Base-by-base conservation (phyloP, 441 rosid genomes). In the Iberis amara region DNA sequence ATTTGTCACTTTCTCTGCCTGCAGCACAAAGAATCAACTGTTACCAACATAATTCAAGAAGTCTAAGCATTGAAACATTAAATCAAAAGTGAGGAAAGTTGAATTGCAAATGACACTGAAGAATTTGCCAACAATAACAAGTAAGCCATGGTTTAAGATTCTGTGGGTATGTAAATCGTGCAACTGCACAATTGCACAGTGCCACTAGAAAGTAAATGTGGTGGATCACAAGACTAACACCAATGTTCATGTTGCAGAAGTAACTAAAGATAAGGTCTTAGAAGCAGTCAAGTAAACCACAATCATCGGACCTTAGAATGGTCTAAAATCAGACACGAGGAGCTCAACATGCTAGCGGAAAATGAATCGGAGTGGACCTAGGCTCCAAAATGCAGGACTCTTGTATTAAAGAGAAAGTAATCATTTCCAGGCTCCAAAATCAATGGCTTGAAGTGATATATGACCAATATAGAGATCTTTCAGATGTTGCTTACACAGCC, bases 361-460 rank as follows among this genome's bases (percentile, higher is more conserved):
- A 62, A 43, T 23, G n/a, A 55, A 31, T 57, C 39, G 42, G 15
- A 38, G 35, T 18, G 9, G 28, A 35, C 8, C 45, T 28, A 9
- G 11, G 21, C 21, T 18, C 3, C 28, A 47, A 40, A 11, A 47
- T 59, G 59, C 55, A 57, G 50, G 45, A 48, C 24, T 59, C 18
- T 30, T 40, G 28, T 24, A 14, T 41, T 35, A 36, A 18, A 26
- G 45, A 14, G 8, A 40, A 53, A 26, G 24, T 30, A 12, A 61
- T 78, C 69, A 78, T 68, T 59, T 76, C 95, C 95, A 82, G 23
- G 84, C 80, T 66, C 87, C 77, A 57, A 88, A 91, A 68, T 88
- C 81, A 56, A 83, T 56, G 14, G 87, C 86, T 66, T 88, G 95
- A 65, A 88, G 89, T 45, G 96, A 91, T 69, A 91, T 76, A 55